These are phyloP conservation scores for Oxytropis ochrocephala DNA, from an alignment of 306 rosid genomes.

Conservation along the genomic window DNA sequence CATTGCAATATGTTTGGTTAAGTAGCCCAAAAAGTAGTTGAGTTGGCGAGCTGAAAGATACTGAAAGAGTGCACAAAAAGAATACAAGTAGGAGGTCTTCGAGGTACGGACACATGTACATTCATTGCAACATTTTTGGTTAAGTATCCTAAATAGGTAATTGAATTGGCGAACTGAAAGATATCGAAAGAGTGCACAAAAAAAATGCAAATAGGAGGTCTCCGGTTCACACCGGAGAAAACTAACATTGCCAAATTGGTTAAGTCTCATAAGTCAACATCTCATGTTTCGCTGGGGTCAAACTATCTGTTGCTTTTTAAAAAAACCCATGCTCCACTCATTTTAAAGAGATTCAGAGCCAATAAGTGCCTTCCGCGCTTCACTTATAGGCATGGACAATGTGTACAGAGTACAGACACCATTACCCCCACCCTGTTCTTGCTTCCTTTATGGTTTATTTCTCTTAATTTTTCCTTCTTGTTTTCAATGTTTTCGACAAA, in stretches of 20 bases:
- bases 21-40: too few relatives aligned
- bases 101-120: background rate
- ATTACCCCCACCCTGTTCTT: too few relatives aligned
- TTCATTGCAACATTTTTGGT: background rate
- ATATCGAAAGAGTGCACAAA: too few relatives aligned
- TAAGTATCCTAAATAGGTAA: background rate
- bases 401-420: too few relatives aligned
- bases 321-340: constrained; percentile 8
- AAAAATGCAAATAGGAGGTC: too few relatives aligned
- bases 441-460: background rate
- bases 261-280: constrained; percentile 26
- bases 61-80: too few relatives aligned
- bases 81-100: too few relatives aligned
- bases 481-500: background rate
- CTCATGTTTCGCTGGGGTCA: constrained; percentile 25
- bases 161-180: too few relatives aligned
- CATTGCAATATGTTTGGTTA: background rate
- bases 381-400: background rate
- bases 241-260: too few relatives aligned
- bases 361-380: background rate
- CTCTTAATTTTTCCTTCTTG: background rate
- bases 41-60: too few relatives aligned
- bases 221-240: too few relatives aligned
- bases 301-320: constrained; percentile 14
- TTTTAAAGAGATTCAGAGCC: constrained; percentile 6